Evolutionary conservation across 179 eudicot genomes (phyloP).

Genomic region (Spinacia oleracea): DNA sequence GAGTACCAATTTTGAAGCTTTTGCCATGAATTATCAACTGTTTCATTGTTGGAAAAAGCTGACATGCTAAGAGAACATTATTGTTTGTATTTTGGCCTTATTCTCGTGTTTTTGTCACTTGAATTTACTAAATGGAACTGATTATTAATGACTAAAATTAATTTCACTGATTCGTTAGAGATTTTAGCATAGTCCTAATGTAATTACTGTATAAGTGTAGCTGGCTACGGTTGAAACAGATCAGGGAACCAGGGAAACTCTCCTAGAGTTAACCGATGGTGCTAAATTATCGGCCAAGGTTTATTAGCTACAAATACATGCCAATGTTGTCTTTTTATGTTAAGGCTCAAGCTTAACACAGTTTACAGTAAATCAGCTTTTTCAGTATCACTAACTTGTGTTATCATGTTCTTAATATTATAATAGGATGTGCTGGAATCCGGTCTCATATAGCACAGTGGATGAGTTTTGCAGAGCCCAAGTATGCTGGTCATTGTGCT

Average conservation of each 20-base stretch:
- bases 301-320: conserved; percentile 2
- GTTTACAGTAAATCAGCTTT: background rate
- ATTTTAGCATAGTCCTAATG: no score
- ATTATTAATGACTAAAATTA: no score
- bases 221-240: conserved; percentile 52
- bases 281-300: conserved; percentile 74
- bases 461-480: conserved; percentile 87
- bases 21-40: no score
- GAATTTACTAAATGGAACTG: no score
- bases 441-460: conserved; percentile 80
- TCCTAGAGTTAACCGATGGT: conserved; percentile 61
- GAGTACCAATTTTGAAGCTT: no score
- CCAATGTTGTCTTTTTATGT: background rate
- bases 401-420: conserved; percentile 41
- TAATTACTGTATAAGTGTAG: conserved; percentile 32
- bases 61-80: no score
- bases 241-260: conserved; percentile 44
- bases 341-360: background rate
- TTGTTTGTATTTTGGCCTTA: no score
- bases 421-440: conserved; percentile 94
- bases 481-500: conserved; percentile 70
- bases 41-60: no score
- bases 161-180: no score
- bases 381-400: background rate
- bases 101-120: no score